Conservation (phyloP, 805 yeast genomes). For the Priceomyces haplophilus region DNA sequence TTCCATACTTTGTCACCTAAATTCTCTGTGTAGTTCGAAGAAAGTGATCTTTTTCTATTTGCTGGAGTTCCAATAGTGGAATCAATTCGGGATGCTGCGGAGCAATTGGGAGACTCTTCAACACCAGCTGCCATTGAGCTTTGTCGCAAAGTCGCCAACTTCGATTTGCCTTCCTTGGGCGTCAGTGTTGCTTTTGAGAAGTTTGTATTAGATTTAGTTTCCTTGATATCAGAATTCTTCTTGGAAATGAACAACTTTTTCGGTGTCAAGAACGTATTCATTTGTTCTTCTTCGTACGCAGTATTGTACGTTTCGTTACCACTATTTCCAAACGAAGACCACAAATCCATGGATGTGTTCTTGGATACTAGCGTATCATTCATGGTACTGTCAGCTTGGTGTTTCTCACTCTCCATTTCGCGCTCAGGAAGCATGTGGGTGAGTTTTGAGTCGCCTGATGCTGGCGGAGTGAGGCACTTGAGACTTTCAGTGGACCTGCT, state of each 20-base stretch:
- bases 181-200: conserved; percentile 5
- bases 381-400: background rate
- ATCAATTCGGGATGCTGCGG: conserved; percentile 36
- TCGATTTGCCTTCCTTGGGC: conserved; percentile 2
- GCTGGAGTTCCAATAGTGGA: conserved; percentile 27
- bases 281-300: conserved; percentile 24
- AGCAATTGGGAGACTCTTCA: conserved; percentile 32
- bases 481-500: conserved; percentile 10
- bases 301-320: conserved; percentile 17
- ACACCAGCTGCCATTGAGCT: conserved; percentile 6
- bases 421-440: conserved; percentile 15
- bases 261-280: conserved; percentile 31
- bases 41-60: conserved; percentile 8
- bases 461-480: conserved; percentile 17
- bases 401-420: conserved; percentile 5
- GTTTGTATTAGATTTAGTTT: conserved; percentile 1
- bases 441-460: conserved; percentile 12
- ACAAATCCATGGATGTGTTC: conserved; percentile 23
- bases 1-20: conserved; percentile 32
- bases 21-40: conserved; percentile 4
- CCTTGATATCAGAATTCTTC: background rate
- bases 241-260: conserved; percentile 19
- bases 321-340: conserved; percentile 28
- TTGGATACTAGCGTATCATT: conserved; percentile 7
- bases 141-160: conserved; percentile 3